Evolutionary conservation across 257 asterid genomes (phyloP), one percentile per base, ranked within the genome.

Genomic region (Osmanthus fragrans): DNA sequence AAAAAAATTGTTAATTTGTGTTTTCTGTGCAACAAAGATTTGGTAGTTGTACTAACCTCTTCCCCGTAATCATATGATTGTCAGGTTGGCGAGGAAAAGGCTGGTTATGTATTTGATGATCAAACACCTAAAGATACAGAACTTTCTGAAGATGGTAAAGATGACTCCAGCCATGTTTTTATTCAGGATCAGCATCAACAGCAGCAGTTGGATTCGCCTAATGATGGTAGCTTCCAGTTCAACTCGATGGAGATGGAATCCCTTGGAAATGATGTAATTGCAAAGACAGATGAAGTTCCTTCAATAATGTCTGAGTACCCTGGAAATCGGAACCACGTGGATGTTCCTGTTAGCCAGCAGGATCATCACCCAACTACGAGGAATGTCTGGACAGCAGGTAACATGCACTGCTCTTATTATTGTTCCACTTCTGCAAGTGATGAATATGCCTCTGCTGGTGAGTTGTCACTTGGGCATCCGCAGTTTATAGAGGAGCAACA

Each of bases 321-420:
- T 4, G 85, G 83, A 77, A 85, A 83, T 81, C 73, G 86, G 82
- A 82, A 70, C 82, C 86, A 76, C 70, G 80, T 82, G 70, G 85
- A 86, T 77, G 66, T 85, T 72, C 84, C 91, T 54, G 86, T 79
- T 60, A 72, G 68, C 81, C 89, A 84, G 77, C 85, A 80, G 81
- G 82, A 33, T 68, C 77, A 83, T 37, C 80, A 81, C 36, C 77
- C 83, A 76, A 81, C 95, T 74, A 84, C 84, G 49, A 77, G 88
- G 81, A 85, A 82, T 33, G 86, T 83, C 63, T 94, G 97, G 98
- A 84, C 96, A 34, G 89, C 83, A 33, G 88, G 86, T 76, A 84
- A 85, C 82, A 83, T 85, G 81, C 90, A 88, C 79, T 85, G 87
- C 32, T 84, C 92, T 47, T 85, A 85, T 77, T 90, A 79, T 70